A percentile compares a stretch with the other conserved stretches of the same genome.
These are phyloP conservation scores for Tolypocladium endophyticum DNA, from an alignment of 2,329 filamentous ascomycete species.

Conservation along the genomic window DNA sequence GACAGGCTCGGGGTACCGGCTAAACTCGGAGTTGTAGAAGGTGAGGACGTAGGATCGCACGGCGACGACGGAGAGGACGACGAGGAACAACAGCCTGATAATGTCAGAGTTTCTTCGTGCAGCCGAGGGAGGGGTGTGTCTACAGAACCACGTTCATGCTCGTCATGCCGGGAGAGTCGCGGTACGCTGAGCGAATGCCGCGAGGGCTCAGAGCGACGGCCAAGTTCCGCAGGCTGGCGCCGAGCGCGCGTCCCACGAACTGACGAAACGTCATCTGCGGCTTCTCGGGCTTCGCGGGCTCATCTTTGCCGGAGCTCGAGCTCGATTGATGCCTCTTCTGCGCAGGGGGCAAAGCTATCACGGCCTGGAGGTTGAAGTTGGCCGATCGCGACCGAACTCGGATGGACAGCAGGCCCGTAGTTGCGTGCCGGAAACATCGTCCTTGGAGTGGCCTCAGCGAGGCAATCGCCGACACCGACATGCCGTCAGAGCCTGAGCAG, in stretches of 20 bases:
- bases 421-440: conserved; percentile 17
- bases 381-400: conserved; percentile 18
- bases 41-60: conserved; percentile 39
- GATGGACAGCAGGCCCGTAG: conserved; percentile 20
- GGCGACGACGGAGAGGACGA: conserved; percentile 18
- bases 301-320: conserved; percentile 5
- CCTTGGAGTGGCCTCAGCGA: conserved; percentile 21
- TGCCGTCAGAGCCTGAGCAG: conserved; percentile 4
- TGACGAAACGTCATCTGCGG: conserved; percentile 21
- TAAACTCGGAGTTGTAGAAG: conserved; percentile 45
- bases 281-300: conserved; percentile 8
- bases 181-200: conserved; percentile 22
- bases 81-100: conserved; percentile 17
- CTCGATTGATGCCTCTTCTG: conserved; percentile 19
- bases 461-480: conserved; percentile 23
- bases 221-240: conserved; percentile 23
- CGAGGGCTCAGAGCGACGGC: conserved; percentile 21
- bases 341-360: conserved; percentile 15
- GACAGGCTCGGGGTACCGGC: conserved; percentile 55
- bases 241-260: conserved; percentile 17
- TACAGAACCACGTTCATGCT: conserved; percentile 20
- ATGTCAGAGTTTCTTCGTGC: conserved; percentile 1
- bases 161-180: conserved; percentile 19
- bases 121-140: neutral
- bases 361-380: conserved; percentile 16